Evolutionary conservation across 2,329 filamentous ascomycete genomes (phyloP).

Genomic region (Trichoderma sp.): DNA sequence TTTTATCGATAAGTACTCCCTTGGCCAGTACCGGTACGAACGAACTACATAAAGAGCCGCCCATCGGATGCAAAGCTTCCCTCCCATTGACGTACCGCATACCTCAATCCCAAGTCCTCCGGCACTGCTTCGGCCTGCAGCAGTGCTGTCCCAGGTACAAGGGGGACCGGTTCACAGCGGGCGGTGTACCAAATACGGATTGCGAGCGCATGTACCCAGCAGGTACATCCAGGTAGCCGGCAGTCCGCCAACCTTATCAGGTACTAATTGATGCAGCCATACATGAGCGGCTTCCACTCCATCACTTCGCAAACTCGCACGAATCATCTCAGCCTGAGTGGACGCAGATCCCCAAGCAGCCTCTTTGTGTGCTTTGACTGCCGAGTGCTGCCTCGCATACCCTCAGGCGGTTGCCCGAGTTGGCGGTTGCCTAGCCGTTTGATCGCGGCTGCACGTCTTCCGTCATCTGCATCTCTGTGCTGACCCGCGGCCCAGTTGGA

Average conservation of each 20-base stretch:
- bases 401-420: conserved; percentile 3
- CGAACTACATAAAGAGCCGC: neutral
- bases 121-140: neutral
- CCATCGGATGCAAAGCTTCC: neutral
- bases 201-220: neutral
- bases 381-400: conserved; percentile 1
- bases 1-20: conserved; percentile 15
- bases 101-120: neutral
- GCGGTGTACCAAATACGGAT: neutral
- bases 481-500: conserved; percentile 6
- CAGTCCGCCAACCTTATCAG: conserved; percentile 17
- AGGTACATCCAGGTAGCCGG: neutral
- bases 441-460: conserved; percentile 5
- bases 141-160: neutral
- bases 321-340: neutral
- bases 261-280: conserved; percentile 12
- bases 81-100: neutral
- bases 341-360: conserved; percentile 3
- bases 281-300: neutral
- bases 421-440: conserved; percentile 14
- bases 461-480: conserved; percentile 3
- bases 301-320: neutral
- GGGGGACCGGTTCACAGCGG: neutral
- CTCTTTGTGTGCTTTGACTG: neutral
- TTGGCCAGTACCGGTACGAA: neutral